phyloP scores from a whole-genome alignment of 805 yeast species.

The Clavispora santaluciae region DNA sequence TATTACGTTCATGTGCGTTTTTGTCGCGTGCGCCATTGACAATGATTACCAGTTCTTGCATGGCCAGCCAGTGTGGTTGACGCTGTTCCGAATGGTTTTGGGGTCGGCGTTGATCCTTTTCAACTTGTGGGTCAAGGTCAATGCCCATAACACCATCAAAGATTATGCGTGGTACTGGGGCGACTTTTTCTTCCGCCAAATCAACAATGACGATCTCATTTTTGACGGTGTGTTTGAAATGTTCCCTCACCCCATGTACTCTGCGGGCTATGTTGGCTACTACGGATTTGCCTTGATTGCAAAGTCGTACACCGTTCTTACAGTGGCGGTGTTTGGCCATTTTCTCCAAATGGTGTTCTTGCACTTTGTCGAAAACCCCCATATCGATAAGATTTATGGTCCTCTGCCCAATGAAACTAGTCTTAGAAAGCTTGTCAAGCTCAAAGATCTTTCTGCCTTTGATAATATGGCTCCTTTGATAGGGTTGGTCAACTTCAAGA shows the following conservation, averaged over 20 bases:
- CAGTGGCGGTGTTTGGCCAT: slow-evolving; percentile 71
- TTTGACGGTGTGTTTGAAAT: slow-evolving; percentile 87
- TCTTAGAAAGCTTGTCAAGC: slow-evolving; percentile 35
- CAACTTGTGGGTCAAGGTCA: slow-evolving; percentile 80
- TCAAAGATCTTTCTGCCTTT: slow-evolving; percentile 44
- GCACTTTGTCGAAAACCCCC: slow-evolving; percentile 77
- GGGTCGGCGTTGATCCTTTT: slow-evolving; percentile 64
- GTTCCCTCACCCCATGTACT: slow-evolving; percentile 92
- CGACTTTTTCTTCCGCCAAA: slow-evolving; percentile 77
- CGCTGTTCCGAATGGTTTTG: slow-evolving; percentile 46
- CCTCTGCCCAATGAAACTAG: slow-evolving; percentile 41
- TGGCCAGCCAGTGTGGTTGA: slow-evolving; percentile 40
- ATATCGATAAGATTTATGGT: slow-evolving; percentile 72
- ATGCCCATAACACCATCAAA: slow-evolving; percentile 83
- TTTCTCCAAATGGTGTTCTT: slow-evolving; percentile 70
- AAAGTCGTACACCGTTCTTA: slow-evolving; percentile 64
- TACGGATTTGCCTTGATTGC: slow-evolving; percentile 79
- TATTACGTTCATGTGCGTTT: slow-evolving; percentile 64
- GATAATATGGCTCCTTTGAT: slow-evolving; percentile 48
- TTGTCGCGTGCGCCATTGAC: slow-evolving; percentile 42
- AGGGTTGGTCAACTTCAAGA: slow-evolving; percentile 58
- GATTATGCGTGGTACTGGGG: slow-evolving; percentile 97
- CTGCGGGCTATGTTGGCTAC: slow-evolving; percentile 83
- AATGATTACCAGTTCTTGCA: slow-evolving; percentile 33
- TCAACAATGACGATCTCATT: slow-evolving; percentile 57